Percentiles rank a stretch among this genome's conserved stretches.
Evolutionary conservation across 257 asterid species (phyloP).

Genomic region (Solanum infundibuliforme): DNA sequence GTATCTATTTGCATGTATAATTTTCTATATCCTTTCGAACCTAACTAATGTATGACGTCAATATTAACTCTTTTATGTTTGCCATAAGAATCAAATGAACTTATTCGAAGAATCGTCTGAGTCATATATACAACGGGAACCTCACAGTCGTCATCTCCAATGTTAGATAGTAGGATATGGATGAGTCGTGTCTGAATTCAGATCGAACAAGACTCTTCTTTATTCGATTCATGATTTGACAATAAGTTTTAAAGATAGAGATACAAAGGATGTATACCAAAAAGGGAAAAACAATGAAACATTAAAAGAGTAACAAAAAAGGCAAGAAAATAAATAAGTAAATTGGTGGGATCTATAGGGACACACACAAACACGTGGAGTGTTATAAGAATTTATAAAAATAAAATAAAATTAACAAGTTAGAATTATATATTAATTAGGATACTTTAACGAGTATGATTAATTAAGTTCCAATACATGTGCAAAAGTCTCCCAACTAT

Average conservation of each 20-base stretch:
- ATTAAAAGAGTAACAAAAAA: neutral
- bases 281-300: neutral
- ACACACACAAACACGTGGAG: neutral
- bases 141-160: neutral
- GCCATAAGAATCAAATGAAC: neutral
- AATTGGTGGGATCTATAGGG: neutral
- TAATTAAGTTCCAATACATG: slow-evolving; percentile 22
- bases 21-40: neutral
- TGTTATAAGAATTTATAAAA: slow-evolving; percentile 1
- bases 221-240: neutral
- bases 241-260: neutral
- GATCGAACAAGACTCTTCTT: neutral
- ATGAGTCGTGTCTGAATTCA: neutral
- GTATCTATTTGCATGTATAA: neutral
- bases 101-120: neutral
- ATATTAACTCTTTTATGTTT: neutral
- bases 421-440: neutral
- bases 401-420: neutral
- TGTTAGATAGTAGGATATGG: neutral
- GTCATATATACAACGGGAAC: neutral
- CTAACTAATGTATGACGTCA: neutral
- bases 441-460: neutral
- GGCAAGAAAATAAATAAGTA: neutral
- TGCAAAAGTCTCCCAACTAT: slow-evolving; percentile 45
- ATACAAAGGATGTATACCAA: neutral